Conservation (phyloP, 2,329 filamentous ascomycete genomes). For the Fusarium pseudograminearum region DNA sequence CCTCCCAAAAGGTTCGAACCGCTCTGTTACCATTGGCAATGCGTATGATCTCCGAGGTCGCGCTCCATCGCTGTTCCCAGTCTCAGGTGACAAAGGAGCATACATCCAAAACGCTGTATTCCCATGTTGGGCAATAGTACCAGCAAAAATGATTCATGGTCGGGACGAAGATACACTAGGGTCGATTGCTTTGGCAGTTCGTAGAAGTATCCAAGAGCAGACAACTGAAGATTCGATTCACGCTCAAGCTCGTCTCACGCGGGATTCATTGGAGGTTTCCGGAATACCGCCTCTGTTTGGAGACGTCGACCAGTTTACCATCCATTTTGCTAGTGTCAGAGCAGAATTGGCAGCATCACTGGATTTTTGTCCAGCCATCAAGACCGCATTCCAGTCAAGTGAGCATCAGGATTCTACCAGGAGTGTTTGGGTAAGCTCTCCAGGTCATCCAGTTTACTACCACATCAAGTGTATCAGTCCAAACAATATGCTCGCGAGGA, state of each 20-base stretch:
- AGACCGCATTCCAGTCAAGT: not conserved
- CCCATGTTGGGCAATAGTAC: constrained; percentile 3
- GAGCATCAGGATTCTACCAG: accelerated
- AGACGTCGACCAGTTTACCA: not conserved
- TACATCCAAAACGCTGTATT: constrained; percentile 19
- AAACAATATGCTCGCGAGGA: constrained; percentile 15
- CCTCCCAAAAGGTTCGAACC: constrained; percentile 1
- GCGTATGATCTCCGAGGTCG: constrained; percentile 16
- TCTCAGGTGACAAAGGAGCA: not conserved
- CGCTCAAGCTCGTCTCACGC: constrained; percentile 9
- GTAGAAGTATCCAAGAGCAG: constrained; percentile 1
- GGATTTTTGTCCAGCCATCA: constrained; percentile 17
- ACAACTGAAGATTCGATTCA: constrained; percentile 9
- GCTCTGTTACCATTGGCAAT: constrained; percentile 5
- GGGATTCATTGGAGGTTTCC: not conserved
- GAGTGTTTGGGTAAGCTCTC: not conserved
- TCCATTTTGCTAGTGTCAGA: constrained; percentile 1
- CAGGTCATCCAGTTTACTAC: constrained; percentile 19
- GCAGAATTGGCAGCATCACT: not conserved
- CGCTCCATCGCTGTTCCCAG: constrained; percentile 12
- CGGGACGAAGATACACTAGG: not conserved
- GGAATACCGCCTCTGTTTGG: constrained; percentile 25
- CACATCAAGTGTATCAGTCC: constrained; percentile 6
- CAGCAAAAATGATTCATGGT: not conserved
- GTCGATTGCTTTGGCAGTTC: constrained; percentile 1